Evolutionary conservation across 192 early-diverging fungal species (phyloP).

Genomic region (Backusella morwellensis): DNA sequence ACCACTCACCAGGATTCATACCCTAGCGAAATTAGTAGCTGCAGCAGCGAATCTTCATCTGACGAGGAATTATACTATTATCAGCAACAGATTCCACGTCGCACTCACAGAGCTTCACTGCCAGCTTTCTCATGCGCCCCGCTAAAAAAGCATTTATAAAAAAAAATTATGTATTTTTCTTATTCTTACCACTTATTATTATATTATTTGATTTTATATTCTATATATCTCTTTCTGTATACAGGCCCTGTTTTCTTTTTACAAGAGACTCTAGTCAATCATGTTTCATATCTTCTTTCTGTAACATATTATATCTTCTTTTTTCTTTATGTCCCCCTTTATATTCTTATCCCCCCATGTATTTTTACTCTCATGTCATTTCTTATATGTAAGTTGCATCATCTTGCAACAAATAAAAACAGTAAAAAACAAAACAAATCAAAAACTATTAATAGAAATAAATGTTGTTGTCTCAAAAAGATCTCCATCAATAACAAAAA

Average conservation of each 20-base stretch:
- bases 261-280: background rate
- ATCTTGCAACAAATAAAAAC: background rate
- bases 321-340: background rate
- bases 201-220: background rate
- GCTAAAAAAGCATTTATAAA: background rate
- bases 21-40: background rate
- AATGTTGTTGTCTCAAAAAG: background rate
- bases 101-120: background rate
- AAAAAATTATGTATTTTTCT: background rate
- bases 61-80: background rate
- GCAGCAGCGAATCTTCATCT: slow-evolving; percentile 11
- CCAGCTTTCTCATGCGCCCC: background rate
- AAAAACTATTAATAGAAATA: background rate
- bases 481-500: background rate
- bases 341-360: background rate
- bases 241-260: background rate
- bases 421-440: background rate
- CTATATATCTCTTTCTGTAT: background rate
- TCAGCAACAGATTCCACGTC: background rate
- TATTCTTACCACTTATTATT: background rate
- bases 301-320: background rate
- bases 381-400: background rate
- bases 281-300: slow-evolving; percentile 6
- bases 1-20: background rate
- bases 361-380: slow-evolving; percentile 5